A percentile compares a stretch with the other conserved stretches of the same genome.
These are phyloP conservation scores for Carpinus fangiana DNA, from an alignment of 306 rosid genomes.

Conservation along the genomic window DNA sequence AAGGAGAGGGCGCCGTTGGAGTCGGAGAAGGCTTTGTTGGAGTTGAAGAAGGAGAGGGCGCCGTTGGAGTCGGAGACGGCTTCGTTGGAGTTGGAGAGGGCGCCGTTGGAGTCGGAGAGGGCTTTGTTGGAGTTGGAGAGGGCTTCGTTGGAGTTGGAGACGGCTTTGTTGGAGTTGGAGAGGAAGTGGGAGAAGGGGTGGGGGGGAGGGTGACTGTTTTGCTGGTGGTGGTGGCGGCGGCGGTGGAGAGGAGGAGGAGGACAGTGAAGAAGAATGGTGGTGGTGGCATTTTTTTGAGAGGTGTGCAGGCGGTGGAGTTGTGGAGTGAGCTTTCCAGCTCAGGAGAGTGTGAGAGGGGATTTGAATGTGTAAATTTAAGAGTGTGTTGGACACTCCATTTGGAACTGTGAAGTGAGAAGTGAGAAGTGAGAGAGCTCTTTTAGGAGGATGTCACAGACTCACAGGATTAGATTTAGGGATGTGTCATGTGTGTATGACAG, in stretches of 20 bases:
- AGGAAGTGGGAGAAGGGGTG: constrained; percentile 25
- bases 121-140: no score
- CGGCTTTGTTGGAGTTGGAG: constrained; percentile 8
- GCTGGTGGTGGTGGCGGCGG: not conserved
- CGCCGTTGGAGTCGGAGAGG: no score
- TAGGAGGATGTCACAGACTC: no score
- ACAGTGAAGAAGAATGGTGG: constrained; percentile 15
- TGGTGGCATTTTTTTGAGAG: constrained; percentile 27
- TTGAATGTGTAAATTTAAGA: not conserved
- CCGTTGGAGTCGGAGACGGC: constrained; percentile 2
- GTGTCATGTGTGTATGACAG: not conserved
- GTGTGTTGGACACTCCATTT: not conserved
- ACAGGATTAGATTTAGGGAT: no score
- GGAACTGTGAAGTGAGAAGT: not conserved
- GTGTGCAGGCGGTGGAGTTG: not conserved
- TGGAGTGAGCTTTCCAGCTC: not conserved
- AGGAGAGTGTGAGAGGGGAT: not conserved
- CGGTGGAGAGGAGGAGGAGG: constrained; percentile 25
- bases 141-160: no score
- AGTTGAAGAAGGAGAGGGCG: constrained; percentile 22
- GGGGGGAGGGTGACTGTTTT: constrained; percentile 16
- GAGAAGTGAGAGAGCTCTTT: not conserved
- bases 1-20: constrained; percentile 26
- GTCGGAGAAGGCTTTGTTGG: constrained; percentile 7
- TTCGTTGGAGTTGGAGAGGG: not conserved